These are phyloP conservation scores for Piper longum DNA, from an alignment of 164 flowering plant genomes.

Conservation along the genomic window DNA sequence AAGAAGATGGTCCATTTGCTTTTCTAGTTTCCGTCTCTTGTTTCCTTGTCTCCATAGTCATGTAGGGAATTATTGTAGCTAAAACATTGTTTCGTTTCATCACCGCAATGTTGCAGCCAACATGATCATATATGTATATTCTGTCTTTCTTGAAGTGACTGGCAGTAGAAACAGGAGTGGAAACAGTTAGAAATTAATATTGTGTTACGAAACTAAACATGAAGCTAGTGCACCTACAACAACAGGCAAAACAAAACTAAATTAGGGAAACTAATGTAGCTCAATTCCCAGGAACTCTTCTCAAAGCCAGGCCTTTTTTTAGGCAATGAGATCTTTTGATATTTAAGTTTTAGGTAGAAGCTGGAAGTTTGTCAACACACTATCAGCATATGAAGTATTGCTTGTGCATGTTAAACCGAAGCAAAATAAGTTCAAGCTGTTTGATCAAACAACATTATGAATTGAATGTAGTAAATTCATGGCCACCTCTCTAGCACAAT, in stretches of 20 bases:
- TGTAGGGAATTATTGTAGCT: conserved; percentile 26
- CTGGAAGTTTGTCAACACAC: too few relatives aligned
- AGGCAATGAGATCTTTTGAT: too few relatives aligned
- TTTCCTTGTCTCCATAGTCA: not conserved
- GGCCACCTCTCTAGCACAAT: conserved; percentile 32
- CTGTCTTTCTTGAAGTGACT: conserved; percentile 31
- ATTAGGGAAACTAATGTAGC: too few relatives aligned
- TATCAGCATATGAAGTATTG: too few relatives aligned
- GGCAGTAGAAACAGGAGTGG: conserved; percentile 3
- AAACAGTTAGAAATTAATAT: not conserved
- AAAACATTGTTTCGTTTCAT: conserved; percentile 24
- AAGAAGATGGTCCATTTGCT: not conserved
- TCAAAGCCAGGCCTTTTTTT: too few relatives aligned
- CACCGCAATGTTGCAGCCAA: conserved; percentile 32
- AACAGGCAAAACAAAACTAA: too few relatives aligned
- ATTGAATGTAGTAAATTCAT: not conserved
- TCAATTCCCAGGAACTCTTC: too few relatives aligned
- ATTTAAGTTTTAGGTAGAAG: too few relatives aligned
- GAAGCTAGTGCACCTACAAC: not conserved
- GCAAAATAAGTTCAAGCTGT: not conserved
- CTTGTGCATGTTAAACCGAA: too few relatives aligned
- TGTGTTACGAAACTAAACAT: too few relatives aligned
- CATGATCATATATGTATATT: conserved; percentile 19
- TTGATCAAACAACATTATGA: not conserved
- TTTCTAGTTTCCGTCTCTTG: not conserved